phyloP scores from a whole-genome alignment of 768 basidiomycete species.

The Paxillus rubicundulus region DNA sequence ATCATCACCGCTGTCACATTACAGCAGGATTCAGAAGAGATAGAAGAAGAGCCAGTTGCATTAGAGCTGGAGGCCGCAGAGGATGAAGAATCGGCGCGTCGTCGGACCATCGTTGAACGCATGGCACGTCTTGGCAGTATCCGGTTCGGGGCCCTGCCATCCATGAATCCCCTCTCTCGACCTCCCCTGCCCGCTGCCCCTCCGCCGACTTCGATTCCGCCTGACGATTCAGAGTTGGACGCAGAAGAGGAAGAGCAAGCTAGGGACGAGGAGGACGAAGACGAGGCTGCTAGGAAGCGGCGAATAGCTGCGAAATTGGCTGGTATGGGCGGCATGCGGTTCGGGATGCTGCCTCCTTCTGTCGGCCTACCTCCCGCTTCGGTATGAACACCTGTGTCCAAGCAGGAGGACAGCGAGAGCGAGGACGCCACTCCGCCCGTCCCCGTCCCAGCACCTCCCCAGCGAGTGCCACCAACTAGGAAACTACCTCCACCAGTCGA shows the following conservation, averaged over 20 bases:
- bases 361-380: constrained; percentile 14
- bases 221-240: constrained; percentile 22
- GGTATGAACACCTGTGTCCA: constrained; percentile 13
- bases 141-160: constrained; percentile 69
- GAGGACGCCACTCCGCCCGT: constrained; percentile 27
- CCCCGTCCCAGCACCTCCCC: constrained; percentile 32
- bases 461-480: constrained; percentile 27
- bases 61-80: constrained; percentile 24
- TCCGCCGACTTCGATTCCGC: constrained; percentile 33
- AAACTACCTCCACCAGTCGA: constrained; percentile 31
- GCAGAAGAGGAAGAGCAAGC: constrained; percentile 18
- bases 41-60: constrained; percentile 3
- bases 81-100: constrained; percentile 50
- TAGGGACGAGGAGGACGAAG: constrained; percentile 26
- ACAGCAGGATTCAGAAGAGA: constrained; percentile 7
- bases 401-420: constrained; percentile 30
- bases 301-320: constrained; percentile 55
- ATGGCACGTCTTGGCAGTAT: constrained; percentile 93
- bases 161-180: constrained; percentile 34
- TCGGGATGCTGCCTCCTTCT: constrained; percentile 49
- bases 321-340: constrained; percentile 55
- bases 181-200: constrained; percentile 39
- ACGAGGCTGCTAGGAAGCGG: constrained; percentile 46
- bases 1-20: constrained; percentile 21
- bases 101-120: constrained; percentile 82